phyloP scores from a whole-genome alignment of 2,329 filamentous ascomycete species.

The Trichophyton equinum region DNA sequence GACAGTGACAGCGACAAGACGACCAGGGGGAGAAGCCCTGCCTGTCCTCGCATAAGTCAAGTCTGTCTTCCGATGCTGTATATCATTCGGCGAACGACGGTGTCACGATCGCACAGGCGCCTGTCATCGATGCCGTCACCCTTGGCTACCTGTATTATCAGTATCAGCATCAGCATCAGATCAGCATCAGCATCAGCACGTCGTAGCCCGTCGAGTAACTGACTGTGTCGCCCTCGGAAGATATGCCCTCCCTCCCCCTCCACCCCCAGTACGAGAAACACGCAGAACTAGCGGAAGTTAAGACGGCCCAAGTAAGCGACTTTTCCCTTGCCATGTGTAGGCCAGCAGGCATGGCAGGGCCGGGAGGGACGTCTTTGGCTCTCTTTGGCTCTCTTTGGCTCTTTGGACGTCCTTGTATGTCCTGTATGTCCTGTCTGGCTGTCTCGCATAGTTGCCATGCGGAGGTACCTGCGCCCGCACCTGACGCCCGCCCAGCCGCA shows the following conservation, averaged over 20 bases:
- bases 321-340: not conserved
- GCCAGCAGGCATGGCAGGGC: too few species aligned
- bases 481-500: not conserved
- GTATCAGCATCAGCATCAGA: too few species aligned
- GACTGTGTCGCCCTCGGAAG: not conserved
- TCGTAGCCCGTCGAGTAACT: too few species aligned
- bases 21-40: not conserved
- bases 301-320: not conserved
- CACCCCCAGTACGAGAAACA: not conserved
- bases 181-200: too few species aligned
- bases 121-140: not conserved
- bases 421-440: too few species aligned
- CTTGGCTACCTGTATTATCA: too few species aligned
- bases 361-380: too few species aligned
- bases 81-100: not conserved
- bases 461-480: not conserved
- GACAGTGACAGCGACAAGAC: too few species aligned
- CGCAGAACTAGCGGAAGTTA: conserved; percentile 1
- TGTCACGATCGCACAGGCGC: not conserved
- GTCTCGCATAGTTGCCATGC: not conserved
- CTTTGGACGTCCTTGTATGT: too few species aligned
- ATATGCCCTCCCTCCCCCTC: not conserved
- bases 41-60: too few species aligned
- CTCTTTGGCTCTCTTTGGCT: too few species aligned
- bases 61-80: not conserved